Evolutionary conservation across 305 asterid species (phyloP), one percentile per base, ranked within the genome.

Genomic region (Rubia occidens): DNA sequence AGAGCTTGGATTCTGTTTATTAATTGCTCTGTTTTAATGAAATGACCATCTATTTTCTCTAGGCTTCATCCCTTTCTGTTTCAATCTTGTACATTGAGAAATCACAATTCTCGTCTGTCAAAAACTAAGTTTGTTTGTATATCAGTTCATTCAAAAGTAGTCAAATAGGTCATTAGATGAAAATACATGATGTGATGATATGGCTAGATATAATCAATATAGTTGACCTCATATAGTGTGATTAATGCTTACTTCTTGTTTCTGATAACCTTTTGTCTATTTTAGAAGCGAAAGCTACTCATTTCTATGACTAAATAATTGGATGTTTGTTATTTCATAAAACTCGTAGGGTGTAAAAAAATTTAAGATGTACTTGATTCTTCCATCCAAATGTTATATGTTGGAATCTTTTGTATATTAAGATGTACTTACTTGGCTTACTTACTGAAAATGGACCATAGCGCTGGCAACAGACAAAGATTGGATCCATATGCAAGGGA

Each of bases 401-500:
- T 6, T 7, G 9, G 58, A 51, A 15, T n/a, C 58, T 51, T 51
- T 0, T 51, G 8, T 49, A n/a, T 17, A 24, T n/a, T 51, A 11
- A 14, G 54, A 14, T 47, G 54, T 18, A 11, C 15, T 40, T 3
- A 11, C 40, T 18, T n/a, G 26, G 42, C 7, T 14, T 32, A 20
- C 73, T 77, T 60, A 67, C 70, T 68, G 69, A 66, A 66, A 70
- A 43, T n/a, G 69, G 67, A 72, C 54, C 70, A 93, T 97, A 72
- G 88, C 76, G 74, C 82, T 85, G 82, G 96, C 93, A 69, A 85
- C 96, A 17, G 95, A 87, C 75, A 86, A 82, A 73, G 95, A 85
- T 56, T 94, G 98, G 98, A 88, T 78, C 69, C 87, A 79, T 69
- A 74, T 88, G 85, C 89, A 78, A 76, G 99, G 97, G 58, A 90